These are phyloP conservation scores for Anisodus acutangulus DNA, from an alignment of 257 asterid genomes.

Conservation along the genomic window DNA sequence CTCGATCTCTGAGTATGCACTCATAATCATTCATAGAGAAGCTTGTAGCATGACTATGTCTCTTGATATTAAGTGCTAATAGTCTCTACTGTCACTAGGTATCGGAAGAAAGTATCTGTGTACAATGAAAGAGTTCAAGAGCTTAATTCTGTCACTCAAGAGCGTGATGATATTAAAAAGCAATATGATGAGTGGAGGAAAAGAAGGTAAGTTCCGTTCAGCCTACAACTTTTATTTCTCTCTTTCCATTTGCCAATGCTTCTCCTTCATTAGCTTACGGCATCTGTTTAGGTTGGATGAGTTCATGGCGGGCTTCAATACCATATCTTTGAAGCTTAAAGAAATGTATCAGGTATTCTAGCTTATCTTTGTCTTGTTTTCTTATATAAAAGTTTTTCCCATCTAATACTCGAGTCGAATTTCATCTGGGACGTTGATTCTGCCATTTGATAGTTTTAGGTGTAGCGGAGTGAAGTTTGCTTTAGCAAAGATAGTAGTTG, in stretches of 20 bases:
- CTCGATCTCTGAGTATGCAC: conserved; percentile 84
- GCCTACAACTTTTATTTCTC: neutral
- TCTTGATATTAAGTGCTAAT: neutral
- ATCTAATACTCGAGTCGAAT: conserved; percentile 19
- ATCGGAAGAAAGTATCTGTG: conserved; percentile 69
- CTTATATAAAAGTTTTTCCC: neutral
- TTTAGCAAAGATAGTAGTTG: neutral
- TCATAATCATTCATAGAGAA: conserved; percentile 22
- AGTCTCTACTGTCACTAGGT: conserved; percentile 51
- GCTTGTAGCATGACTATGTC: neutral
- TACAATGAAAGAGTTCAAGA: conserved; percentile 88
- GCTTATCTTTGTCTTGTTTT: conserved; percentile 20
- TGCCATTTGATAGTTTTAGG: neutral
- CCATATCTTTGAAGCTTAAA: conserved; percentile 89
- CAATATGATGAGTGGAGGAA: conserved; percentile 96
- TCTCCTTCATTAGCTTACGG: neutral
- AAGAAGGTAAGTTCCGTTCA: conserved; percentile 54
- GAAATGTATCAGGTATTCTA: conserved; percentile 94
- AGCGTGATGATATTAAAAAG: conserved; percentile 86
- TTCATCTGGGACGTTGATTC: conserved; percentile 2
- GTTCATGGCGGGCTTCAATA: conserved; percentile 94
- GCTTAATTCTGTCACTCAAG: conserved; percentile 75
- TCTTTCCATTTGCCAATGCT: neutral
- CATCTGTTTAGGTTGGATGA: conserved; percentile 76
- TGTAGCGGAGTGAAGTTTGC: neutral